A percentile compares a stretch with the other conserved stretches of the same genome.
Evolutionary conservation across 1,284 basidiomycete genomes (phyloP).

Genomic region (Cystobasidium pallidum): DNA sequence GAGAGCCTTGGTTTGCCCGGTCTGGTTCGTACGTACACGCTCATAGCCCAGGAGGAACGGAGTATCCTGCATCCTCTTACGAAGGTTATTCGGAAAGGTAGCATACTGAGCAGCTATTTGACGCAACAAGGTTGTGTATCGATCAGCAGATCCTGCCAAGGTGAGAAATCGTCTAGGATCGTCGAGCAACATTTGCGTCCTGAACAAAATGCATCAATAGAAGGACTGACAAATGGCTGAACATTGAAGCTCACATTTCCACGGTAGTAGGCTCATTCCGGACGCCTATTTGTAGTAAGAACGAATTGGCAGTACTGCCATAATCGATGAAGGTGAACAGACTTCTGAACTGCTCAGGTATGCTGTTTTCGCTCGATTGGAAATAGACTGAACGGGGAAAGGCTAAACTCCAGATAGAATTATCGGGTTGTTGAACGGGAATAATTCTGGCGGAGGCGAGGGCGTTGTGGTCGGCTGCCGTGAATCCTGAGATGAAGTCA

Average conservation of each 20-base stretch:
- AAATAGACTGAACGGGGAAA: slow-evolving; percentile 46
- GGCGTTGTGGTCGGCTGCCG: slow-evolving; percentile 53
- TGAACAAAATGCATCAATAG: too few species aligned
- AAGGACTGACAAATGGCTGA: too few species aligned
- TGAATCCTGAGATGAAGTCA: slow-evolving; percentile 51
- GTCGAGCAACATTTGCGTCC: slow-evolving; percentile 53
- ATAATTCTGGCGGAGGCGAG: slow-evolving; percentile 57
- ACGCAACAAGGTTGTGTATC: slow-evolving; percentile 55
- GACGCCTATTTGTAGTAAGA: slow-evolving; percentile 85
- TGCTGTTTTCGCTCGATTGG: slow-evolving; percentile 47
- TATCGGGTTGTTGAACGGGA: slow-evolving; percentile 54
- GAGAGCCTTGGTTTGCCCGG: slow-evolving; percentile 22
- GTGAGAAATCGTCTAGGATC: slow-evolving; percentile 52
- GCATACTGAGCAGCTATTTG: slow-evolving; percentile 54
- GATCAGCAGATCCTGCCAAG: slow-evolving; percentile 51
- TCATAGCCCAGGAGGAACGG: slow-evolving; percentile 57
- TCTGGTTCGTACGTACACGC: slow-evolving; percentile 51
- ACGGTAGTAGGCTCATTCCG: slow-evolving; percentile 84
- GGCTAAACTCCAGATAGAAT: slow-evolving; percentile 64
- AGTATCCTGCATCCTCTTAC: slow-evolving; percentile 52
- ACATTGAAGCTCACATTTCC: slow-evolving; percentile 63
- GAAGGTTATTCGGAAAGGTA: slow-evolving; percentile 45
- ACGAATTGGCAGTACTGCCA: slow-evolving; percentile 76
- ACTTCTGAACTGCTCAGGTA: slow-evolving; percentile 51
- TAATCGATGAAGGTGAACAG: slow-evolving; percentile 87